A percentile compares a stretch with the other conserved stretches of the same genome.
phyloP scores from a whole-genome alignment of 345 rosid genomes.

The Carallia brachiata region DNA sequence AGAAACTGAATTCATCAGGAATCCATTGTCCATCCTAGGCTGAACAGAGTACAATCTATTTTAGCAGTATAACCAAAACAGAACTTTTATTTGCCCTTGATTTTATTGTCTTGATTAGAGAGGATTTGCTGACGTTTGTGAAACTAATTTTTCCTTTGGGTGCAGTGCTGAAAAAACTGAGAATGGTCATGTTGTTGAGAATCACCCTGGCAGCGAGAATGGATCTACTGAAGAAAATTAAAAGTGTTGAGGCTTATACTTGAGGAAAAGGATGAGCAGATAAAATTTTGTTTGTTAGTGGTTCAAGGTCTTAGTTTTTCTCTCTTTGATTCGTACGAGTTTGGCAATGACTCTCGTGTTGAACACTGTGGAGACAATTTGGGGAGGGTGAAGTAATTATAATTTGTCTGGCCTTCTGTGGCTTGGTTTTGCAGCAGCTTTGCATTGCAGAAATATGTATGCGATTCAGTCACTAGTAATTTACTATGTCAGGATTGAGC shows the following conservation, averaged over 20 bases:
- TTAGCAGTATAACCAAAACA: neutral
- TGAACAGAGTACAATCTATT: neutral
- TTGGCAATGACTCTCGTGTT: slow-evolving; percentile 15
- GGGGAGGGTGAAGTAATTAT: slow-evolving; percentile 33
- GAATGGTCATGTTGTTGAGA: slow-evolving; percentile 18
- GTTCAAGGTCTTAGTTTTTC: slow-evolving; percentile 23
- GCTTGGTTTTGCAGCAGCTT: neutral
- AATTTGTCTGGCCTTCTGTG: slow-evolving; percentile 16
- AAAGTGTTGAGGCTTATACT: slow-evolving; percentile 19
- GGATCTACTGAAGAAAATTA: slow-evolving; percentile 12
- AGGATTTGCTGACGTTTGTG: neutral
- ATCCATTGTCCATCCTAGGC: too few species aligned
- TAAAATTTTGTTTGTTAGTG: slow-evolving; percentile 15
- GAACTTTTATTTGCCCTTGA: neutral
- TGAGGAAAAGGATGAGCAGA: slow-evolving; percentile 1
- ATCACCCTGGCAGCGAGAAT: slow-evolving; percentile 13
- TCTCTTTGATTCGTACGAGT: slow-evolving; percentile 17
- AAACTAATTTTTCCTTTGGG: slow-evolving; percentile 8
- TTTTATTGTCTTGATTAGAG: neutral
- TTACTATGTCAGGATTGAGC: too few species aligned
- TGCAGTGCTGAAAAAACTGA: slow-evolving; percentile 37
- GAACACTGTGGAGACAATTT: slow-evolving; percentile 38
- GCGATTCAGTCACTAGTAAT: too few species aligned
- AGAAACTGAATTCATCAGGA: too few species aligned
- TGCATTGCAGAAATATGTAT: too few species aligned